Base-by-base conservation (phyloP, 495 filamentous ascomycete species). In the Tuber microsphaerosporum region DNA sequence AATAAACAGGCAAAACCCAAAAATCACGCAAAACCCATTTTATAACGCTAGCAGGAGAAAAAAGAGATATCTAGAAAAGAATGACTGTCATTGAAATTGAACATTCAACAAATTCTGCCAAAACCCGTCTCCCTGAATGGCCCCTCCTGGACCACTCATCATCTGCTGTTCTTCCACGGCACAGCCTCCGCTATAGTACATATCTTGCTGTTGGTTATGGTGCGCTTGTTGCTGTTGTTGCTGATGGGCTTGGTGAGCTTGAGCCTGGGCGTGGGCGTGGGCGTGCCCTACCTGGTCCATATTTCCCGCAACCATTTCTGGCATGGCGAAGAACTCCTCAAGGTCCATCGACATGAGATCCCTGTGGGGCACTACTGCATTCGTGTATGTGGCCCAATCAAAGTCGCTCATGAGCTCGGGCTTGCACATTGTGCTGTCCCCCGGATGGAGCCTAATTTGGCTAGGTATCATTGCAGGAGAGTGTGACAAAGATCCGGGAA, bases 81-180 rank as follows among this genome's bases (percentile, higher is more conserved):
- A 34, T 6, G 56, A 65, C 14, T 69, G 45, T 80, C 70, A 80
- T 45, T 80, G 78, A 69, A 80, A 80, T 22, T 81, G 80, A n/a
- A 82, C 80, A 45, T 79, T 79, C 72, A 82, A 79, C 72, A 82
- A 75, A 75, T 81, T 82, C 70, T 82, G 80, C 80, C 80, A 82
- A 71, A 82, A 82, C 41, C 75, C 79, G 69, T 82, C 80, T 7
- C 56, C 26, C 56, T 65, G 56, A 17, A 65, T 61, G 7, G 10
- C 56, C 16, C 75, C 72, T 75, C 73, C 74, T 34, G 51, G 41
- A 12, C 75, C 45, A 71, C 73, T 65, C 75, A 81, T 74, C 56
- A 82, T 73, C 34, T 79, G 77, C 42, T 79, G 77, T 48, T 79
- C 77, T 43, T 75, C 77, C 37, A 75, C 70, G 1, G 76, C 73